Evolutionary conservation across 2,329 filamentous ascomycete genomes (phyloP).

Genomic region (Coleophoma crateriformis): DNA sequence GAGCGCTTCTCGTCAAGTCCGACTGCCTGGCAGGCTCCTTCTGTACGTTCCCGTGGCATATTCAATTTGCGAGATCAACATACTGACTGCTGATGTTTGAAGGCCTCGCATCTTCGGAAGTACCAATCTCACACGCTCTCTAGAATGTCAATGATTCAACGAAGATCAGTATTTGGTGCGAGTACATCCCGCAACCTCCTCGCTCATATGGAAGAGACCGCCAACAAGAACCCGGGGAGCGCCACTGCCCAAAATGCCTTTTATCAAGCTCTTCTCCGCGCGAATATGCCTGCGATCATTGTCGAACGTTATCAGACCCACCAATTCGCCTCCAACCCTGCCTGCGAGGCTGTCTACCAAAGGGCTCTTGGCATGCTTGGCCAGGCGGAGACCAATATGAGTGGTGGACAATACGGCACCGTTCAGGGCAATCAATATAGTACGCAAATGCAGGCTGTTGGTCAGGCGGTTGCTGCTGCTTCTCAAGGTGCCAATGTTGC

Average conservation of each 20-base stretch:
- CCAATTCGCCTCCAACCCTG: conserved; percentile 74
- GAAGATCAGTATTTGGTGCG: conserved; percentile 19
- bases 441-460: conserved; percentile 70
- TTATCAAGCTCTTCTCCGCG: conserved; percentile 83
- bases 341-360: conserved; percentile 73
- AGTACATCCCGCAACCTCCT: conserved; percentile 54
- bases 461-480: conserved; percentile 74
- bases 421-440: conserved; percentile 40
- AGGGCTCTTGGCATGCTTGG: conserved; percentile 65
- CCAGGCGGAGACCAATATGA: conserved; percentile 27
- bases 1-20: conserved; percentile 15
- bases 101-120: conserved; percentile 9
- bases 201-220: conserved; percentile 81
- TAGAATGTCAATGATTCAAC: conserved; percentile 9
- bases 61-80: conserved; percentile 9
- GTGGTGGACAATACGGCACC: conserved; percentile 13
- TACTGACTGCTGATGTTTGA: background rate
- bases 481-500: conserved; percentile 60
- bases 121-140: conserved; percentile 7
- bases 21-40: conserved; percentile 8
- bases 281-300: conserved; percentile 90
- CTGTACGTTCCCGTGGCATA: conserved; percentile 14
- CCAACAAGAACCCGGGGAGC: conserved; percentile 87
- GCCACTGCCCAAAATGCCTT: conserved; percentile 88
- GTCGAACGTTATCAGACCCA: conserved; percentile 85